phyloP scores from a whole-genome alignment of 1,284 basidiomycete genomes.

The Ustilago vetiveriae region DNA sequence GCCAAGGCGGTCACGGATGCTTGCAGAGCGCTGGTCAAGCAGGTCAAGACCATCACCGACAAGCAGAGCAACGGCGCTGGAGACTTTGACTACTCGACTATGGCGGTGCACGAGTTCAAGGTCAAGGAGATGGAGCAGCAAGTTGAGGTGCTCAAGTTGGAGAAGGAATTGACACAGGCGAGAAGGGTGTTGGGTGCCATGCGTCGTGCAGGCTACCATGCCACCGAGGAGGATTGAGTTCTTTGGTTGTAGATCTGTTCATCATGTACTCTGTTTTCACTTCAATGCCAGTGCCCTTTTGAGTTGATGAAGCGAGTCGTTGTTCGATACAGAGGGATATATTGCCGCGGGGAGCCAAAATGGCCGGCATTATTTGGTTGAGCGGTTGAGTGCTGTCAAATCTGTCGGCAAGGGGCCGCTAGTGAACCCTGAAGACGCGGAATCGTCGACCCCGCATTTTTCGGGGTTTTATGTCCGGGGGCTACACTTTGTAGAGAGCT shows the following conservation, averaged over 20 bases:
- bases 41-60: conserved; percentile 93
- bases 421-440: background rate
- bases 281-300: too few species aligned
- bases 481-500: too few species aligned
- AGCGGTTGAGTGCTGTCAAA: background rate
- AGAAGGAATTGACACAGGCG: conserved; percentile 82
- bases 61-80: conserved; percentile 79
- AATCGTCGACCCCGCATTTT: background rate
- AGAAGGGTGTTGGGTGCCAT: conserved; percentile 64
- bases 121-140: conserved; percentile 90
- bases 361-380: background rate
- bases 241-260: background rate
- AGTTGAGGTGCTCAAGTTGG: conserved; percentile 93
- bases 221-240: conserved; percentile 55
- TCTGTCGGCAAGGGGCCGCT: background rate
- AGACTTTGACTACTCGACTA: conserved; percentile 85
- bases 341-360: too few species aligned
- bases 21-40: conserved; percentile 94
- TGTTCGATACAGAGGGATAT: too few species aligned
- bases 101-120: conserved; percentile 97
- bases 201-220: conserved; percentile 64
- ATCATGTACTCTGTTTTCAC: background rate
- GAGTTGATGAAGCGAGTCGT: too few species aligned
- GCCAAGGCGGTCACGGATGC: conserved; percentile 98
- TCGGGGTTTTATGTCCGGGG: background rate